A percentile compares a stretch with the other conserved stretches of the same genome.
phyloP scores from a whole-genome alignment of 2,329 filamentous ascomycete genomes.

The Ceratocystis papillata region DNA sequence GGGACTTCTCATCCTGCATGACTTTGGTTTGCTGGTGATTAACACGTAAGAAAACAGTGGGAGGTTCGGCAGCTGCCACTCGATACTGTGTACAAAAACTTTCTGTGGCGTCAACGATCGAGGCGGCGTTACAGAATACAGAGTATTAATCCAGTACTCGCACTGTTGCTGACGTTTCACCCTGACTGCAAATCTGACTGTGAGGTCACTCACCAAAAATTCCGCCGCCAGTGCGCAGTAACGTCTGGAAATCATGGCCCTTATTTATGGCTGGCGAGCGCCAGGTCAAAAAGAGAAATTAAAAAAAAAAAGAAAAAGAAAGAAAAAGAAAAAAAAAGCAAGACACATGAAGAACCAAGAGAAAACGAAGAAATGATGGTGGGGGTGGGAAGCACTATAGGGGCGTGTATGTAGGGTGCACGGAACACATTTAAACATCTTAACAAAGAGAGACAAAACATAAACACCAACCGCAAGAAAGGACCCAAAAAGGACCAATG shows the following conservation, averaged over 20 bases:
- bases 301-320: neutral
- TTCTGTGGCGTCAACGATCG: neutral
- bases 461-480: neutral
- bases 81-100: neutral
- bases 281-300: neutral
- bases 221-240: neutral
- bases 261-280: neutral
- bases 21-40: neutral
- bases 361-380: neutral
- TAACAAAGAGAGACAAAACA: neutral
- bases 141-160: neutral
- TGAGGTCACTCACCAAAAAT: neutral
- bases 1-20: neutral
- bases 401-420: neutral
- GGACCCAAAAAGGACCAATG: constrained; percentile 4
- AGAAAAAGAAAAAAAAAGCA: neutral
- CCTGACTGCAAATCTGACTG: neutral
- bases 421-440: neutral
- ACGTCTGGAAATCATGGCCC: neutral
- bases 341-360: neutral
- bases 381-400: neutral
- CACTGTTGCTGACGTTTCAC: constrained; percentile 12
- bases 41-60: neutral
- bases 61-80: neutral
- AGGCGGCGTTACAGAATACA: neutral